Evolutionary conservation across 306 rosid species (phyloP).

Genomic region (Parietaria judaica): DNA sequence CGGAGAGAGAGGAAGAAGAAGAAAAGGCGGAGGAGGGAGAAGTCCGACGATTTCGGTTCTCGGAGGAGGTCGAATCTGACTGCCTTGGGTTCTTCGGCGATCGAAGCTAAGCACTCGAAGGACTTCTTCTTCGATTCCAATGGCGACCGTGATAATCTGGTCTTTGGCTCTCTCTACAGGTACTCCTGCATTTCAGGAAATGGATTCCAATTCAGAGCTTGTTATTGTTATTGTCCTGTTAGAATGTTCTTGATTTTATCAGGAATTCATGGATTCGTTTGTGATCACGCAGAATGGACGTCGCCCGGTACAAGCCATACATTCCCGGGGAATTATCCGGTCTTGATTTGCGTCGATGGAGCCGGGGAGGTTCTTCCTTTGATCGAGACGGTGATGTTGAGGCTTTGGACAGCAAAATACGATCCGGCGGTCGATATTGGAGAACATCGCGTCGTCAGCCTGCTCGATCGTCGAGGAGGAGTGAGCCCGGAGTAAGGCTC

Average conservation of each 20-base stretch:
- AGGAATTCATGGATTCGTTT: background rate
- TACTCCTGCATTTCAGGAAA: background rate
- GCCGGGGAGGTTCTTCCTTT: no score
- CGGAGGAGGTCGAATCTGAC: conserved; percentile 69
- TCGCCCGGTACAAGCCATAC: conserved; percentile 67
- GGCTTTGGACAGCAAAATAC: no score
- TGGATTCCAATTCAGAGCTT: background rate
- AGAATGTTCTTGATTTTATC: background rate
- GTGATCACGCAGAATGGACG: conserved; percentile 71
- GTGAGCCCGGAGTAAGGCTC: no score
- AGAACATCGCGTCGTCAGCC: no score
- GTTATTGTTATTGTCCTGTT: background rate
- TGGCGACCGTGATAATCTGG: conserved; percentile 57
- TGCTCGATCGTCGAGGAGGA: no score
- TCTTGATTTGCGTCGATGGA: conserved; percentile 19
- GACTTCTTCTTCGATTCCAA: conserved; percentile 72
- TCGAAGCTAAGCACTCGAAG: conserved; percentile 32
- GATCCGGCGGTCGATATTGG: no score
- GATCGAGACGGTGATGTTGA: no score
- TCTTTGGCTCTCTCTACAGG: background rate
- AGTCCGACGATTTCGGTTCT: conserved; percentile 37
- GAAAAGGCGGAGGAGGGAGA: conserved; percentile 36
- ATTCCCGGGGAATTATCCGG: conserved; percentile 34
- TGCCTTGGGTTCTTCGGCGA: conserved; percentile 53
- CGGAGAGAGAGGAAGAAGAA: conserved; percentile 30